Evolutionary conservation across 805 yeast species (phyloP), one percentile per base, ranked within the genome.

Genomic region (Starmerella davenportii): DNA sequence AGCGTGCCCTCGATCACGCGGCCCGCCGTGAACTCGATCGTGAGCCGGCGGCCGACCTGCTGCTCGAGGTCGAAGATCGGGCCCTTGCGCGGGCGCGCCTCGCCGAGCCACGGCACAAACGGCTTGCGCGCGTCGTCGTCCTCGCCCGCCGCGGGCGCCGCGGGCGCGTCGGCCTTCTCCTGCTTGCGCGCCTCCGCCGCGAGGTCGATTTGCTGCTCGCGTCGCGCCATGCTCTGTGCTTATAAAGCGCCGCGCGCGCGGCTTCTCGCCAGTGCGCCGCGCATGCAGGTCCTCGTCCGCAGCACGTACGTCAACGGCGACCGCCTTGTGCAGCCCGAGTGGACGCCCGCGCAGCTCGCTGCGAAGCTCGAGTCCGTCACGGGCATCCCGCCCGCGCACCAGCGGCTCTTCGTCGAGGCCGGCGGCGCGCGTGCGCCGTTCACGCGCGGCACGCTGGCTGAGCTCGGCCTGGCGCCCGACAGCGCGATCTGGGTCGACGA

Each of bases 71-170:
- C 84, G 40, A 82, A 64, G 43, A 85, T 80, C 18, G 94, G 92
- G 45, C 85, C 95, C 59, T 82, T 78, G 63, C 79, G 79, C 28
- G 95, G 96, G 13, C 82, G 74, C 48, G 76, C 82, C 47, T 65
- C 53, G 42, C 58, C 53, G 21, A 45, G 42, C 53, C 53, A 50
- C 3, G 54, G 54, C 35, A 48, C 52, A 34, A 51, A 51, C 31
- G 43, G 41, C 30, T 40, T 37, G 38, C 47, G 55, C 47, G 61
- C 61, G 43, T 57, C 59, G 45, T 14, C 32, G 8, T 29, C 32
- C 15, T 29, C 19, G 19, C 19, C 32, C 15, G 5, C 15, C 8
- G 8, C 15, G 16, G 11, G 8, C 8, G 19, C 19, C 32, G 16
- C 9, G 8, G 5, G 11, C 13, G 5, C 8, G 19, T 29, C 32